Percentiles rank a stretch among this genome's conserved stretches.
Conservation (phyloP, 2,329 filamentous ascomycete genomes). For the Emmonsia crescens region DNA sequence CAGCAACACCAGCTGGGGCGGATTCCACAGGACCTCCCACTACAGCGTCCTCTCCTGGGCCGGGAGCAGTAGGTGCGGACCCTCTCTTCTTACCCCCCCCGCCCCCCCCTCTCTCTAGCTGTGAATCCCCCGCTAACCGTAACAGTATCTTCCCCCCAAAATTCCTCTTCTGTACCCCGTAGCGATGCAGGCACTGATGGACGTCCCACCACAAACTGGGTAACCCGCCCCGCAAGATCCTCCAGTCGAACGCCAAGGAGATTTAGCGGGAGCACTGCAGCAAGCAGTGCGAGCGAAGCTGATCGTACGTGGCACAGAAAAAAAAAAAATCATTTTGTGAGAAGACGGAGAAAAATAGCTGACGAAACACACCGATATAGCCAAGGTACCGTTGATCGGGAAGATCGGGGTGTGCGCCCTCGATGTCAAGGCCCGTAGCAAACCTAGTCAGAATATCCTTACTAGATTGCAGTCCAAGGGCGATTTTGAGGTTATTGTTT, state of each 20-base stretch:
- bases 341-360: not conserved
- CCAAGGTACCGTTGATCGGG: constrained; percentile 37
- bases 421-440: constrained; percentile 91
- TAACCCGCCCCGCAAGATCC: constrained; percentile 36
- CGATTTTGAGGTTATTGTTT: constrained; percentile 94
- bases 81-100: not conserved
- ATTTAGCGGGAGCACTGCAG: constrained; percentile 70
- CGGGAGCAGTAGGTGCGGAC: not conserved
- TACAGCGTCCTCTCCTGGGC: not conserved
- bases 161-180: not conserved
- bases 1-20: not conserved
- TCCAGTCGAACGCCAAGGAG: constrained; percentile 61
- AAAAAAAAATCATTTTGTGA: constrained; percentile 15
- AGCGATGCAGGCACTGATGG: constrained; percentile 13
- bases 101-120: not conserved
- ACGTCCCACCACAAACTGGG: constrained; percentile 14
- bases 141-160: not conserved
- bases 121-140: not conserved
- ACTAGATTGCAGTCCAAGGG: constrained; percentile 81
- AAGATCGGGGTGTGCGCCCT: constrained; percentile 88
- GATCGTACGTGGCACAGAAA: constrained; percentile 36
- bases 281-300: constrained; percentile 60
- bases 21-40: not conserved
- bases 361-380: constrained; percentile 9
- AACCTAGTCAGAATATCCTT: constrained; percentile 90